phyloP scores from a whole-genome alignment of 1,284 basidiomycete species.

The Ustanciosporium gigantosporum region DNA sequence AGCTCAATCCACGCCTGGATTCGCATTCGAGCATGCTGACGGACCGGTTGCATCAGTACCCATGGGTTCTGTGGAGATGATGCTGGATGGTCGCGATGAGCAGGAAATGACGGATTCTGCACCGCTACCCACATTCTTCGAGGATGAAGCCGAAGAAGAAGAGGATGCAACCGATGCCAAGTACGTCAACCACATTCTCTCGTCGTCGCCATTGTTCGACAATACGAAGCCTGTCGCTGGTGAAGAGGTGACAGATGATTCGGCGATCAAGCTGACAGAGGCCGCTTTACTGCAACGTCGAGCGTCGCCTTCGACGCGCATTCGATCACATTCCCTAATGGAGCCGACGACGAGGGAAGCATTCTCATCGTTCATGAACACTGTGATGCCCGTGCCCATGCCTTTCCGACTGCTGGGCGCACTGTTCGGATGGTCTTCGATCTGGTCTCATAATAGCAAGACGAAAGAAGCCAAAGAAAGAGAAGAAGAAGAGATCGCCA shows the following conservation, averaged over 20 bases:
- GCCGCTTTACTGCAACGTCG: conserved; percentile 25
- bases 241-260: conserved; percentile 6
- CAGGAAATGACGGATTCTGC: conserved; percentile 9
- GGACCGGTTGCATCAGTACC: conserved; percentile 9
- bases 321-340: conserved; percentile 6
- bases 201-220: conserved; percentile 22
- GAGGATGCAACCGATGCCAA: conserved; percentile 1
- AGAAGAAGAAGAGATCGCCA: conserved; percentile 1
- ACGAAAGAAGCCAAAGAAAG: background rate
- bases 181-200: background rate
- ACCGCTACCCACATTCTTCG: background rate
- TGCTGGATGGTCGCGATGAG: conserved; percentile 17
- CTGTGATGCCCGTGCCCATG: conserved; percentile 43
- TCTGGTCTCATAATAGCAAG: conserved; percentile 6
- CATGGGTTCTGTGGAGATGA: conserved; percentile 5
- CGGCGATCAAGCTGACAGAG: conserved; percentile 15
- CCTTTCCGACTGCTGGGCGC: conserved; percentile 30
- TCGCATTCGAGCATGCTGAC: conserved; percentile 19
- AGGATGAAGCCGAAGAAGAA: background rate
- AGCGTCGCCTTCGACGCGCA: conserved; percentile 6
- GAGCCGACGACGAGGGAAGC: conserved; percentile 40
- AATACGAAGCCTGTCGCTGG: conserved; percentile 19
- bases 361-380: conserved; percentile 33
- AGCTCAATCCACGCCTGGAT: conserved; percentile 1
- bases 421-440: conserved; percentile 24